phyloP scores from a whole-genome alignment of 805 yeast genomes.

The Candida saitoana region DNA sequence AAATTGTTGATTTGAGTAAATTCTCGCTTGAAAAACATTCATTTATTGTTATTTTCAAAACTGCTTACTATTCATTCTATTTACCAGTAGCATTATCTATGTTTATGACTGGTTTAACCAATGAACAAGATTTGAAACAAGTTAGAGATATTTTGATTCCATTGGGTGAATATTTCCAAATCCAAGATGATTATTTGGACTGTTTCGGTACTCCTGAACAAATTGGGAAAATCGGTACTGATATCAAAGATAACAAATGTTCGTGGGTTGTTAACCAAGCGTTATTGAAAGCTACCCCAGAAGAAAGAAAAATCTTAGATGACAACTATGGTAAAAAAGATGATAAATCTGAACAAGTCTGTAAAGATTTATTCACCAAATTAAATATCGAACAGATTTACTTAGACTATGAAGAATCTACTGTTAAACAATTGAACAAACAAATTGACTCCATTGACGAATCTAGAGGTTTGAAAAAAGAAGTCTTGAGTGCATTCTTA shows the following conservation, averaged over 20 bases:
- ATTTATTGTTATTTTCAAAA: conserved; percentile 92
- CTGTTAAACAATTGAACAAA: conserved; percentile 58
- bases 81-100: conserved; percentile 96
- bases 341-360: conserved; percentile 57
- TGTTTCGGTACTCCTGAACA: conserved; percentile 97
- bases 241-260: conserved; percentile 96
- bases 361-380: conserved; percentile 71
- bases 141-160: conserved; percentile 86
- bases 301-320: conserved; percentile 79
- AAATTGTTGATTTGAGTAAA: conserved; percentile 80
- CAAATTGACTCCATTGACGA: conserved; percentile 78
- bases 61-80: conserved; percentile 96
- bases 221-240: conserved; percentile 98
- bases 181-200: conserved; percentile 95
- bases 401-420: conserved; percentile 75
- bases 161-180: conserved; percentile 96
- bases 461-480: conserved; percentile 85
- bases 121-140: conserved; percentile 76
- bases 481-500: conserved; percentile 80
- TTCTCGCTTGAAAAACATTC: conserved; percentile 88
- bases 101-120: conserved; percentile 79
- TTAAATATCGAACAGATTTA: conserved; percentile 69
- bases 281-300: conserved; percentile 67
- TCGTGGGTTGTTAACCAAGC: conserved; percentile 97
- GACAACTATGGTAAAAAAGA: conserved; percentile 87